Conservation (phyloP, 495 filamentous ascomycete species). For the Xylaria telfairii region DNA sequence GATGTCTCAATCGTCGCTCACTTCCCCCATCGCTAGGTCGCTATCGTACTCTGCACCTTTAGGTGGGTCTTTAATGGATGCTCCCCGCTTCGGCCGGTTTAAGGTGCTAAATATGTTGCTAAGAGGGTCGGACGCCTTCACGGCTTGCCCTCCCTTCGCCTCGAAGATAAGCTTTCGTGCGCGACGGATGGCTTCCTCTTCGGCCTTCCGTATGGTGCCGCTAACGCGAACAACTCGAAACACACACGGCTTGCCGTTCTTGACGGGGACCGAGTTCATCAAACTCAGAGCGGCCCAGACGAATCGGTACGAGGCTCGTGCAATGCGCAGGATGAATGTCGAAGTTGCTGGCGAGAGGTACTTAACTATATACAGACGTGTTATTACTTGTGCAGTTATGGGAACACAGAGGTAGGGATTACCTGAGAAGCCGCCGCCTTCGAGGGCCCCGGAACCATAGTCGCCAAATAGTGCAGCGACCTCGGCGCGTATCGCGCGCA, state of each 20-base stretch:
- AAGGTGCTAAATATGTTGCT: conserved; percentile 47
- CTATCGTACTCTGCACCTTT: conserved; percentile 58
- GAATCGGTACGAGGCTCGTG: conserved; percentile 78
- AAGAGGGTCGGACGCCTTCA: conserved; percentile 42
- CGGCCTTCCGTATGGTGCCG: conserved; percentile 90
- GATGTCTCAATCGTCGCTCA: conserved; percentile 44
- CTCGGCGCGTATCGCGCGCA: conserved; percentile 70
- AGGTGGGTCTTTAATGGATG: conserved; percentile 49
- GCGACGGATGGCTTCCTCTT: conserved; percentile 83
- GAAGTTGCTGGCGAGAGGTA: conserved; percentile 92
- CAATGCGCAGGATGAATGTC: conserved; percentile 84
- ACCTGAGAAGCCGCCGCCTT: conserved; percentile 53
- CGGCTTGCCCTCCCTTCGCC: conserved; percentile 54
- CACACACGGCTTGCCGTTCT: conserved; percentile 66
- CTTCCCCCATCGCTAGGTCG: conserved; percentile 57
- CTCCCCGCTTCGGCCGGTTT: conserved; percentile 41
- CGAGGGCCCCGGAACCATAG: conserved; percentile 75
- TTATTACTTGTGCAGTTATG: neutral
- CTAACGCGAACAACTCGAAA: conserved; percentile 90
- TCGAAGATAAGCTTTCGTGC: conserved; percentile 73
- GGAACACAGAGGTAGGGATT: neutral
- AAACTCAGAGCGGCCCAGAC: conserved; percentile 90
- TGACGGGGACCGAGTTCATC: conserved; percentile 71
- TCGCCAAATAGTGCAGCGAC: conserved; percentile 85
- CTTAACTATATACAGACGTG: conserved; percentile 66